Base-by-base conservation (phyloP, 192 early-diverging fungal species). In the Pilaira anomala region DNA sequence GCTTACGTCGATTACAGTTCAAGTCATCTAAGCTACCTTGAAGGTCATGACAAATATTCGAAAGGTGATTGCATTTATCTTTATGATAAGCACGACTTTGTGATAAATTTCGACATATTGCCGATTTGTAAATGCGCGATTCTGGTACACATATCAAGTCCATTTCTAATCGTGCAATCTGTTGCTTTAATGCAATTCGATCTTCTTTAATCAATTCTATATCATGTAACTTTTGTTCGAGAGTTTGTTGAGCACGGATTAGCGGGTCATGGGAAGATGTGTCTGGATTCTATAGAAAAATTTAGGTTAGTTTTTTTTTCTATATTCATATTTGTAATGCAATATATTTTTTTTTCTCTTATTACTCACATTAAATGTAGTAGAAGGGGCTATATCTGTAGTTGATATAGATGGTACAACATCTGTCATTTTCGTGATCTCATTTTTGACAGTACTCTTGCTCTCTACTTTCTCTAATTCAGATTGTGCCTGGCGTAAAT, bases 191-290 rank as follows among this genome's bases (percentile, higher is more conserved):
- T 2, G 29, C 40, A 12, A 59, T 63, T 3, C 66, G 60, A 11
- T 63, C 46, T 18, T 73, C 66, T 49, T 66, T 73, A 44, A 67
- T 63, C 14, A 40, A 14, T 36, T 73, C 71, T 1, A 67, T 67
- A 22, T 73, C 71, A 11, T 48, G 60, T 14, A 65, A 19, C 1
- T 52, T 59, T 50, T 57, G 48, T 13, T 61, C 71, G 7, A 67
- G 30, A 2, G 61, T 58, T 51, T 62, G 53, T 13, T 67, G 71
- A 8, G 50, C 64, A 21, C 19, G 49, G 12, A 60, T 63, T 42
- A 72, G 26, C 28, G 60, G 64, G 16, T 72, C 65, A 7, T 60
- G 48, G 13, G 46, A 36, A 36, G 33, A 33, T 12, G 39, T 36
- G 30, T 40, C 49, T 7, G 18, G 62, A 3, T 11, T 52, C 48